These are phyloP conservation scores for Trypethelium eluteriae DNA, from an alignment of 495 filamentous ascomycete species.

Conservation along the genomic window DNA sequence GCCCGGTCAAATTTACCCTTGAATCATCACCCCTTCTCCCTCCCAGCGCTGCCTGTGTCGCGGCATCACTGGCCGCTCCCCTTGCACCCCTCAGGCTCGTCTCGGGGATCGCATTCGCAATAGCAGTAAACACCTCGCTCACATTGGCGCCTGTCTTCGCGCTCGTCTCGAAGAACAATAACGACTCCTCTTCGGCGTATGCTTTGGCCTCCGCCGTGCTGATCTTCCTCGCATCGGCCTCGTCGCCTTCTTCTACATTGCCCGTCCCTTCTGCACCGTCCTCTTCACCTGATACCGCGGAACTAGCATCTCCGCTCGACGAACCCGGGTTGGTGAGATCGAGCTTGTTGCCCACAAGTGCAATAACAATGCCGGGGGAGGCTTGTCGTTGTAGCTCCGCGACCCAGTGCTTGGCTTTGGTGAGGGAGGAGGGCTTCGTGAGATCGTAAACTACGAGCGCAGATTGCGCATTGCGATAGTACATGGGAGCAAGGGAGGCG, in stretches of 20 bases:
- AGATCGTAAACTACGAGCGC: conserved; percentile 99
- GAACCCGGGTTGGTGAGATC: conserved; percentile 58
- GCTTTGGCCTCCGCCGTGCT: conserved; percentile 78
- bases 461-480: conserved; percentile 98
- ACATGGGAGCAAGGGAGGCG: conserved; percentile 95
- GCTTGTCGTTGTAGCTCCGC: conserved; percentile 96
- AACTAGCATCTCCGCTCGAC: conserved; percentile 42
- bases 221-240: conserved; percentile 76
- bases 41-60: conserved; percentile 36
- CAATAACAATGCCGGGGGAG: conserved; percentile 95
- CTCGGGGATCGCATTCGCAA: conserved; percentile 94
- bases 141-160: conserved; percentile 94
- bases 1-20: conserved; percentile 62
- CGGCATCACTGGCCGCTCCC: conserved; percentile 45
- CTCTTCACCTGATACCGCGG: conserved; percentile 25
- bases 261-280: conserved; percentile 36
- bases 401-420: conserved; percentile 98
- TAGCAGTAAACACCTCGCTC: conserved; percentile 93
- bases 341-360: conserved; percentile 94
- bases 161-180: conserved; percentile 96
- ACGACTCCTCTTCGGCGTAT: conserved; percentile 88
- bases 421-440: conserved; percentile 89
- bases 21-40: conserved; percentile 47
- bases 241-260: conserved; percentile 42
- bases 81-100: conserved; percentile 84